Percentiles rank a stretch among this genome's conserved stretches.
Conservation (phyloP, 108 stramenopile genomes). For the Nitzschia putrida region DNA sequence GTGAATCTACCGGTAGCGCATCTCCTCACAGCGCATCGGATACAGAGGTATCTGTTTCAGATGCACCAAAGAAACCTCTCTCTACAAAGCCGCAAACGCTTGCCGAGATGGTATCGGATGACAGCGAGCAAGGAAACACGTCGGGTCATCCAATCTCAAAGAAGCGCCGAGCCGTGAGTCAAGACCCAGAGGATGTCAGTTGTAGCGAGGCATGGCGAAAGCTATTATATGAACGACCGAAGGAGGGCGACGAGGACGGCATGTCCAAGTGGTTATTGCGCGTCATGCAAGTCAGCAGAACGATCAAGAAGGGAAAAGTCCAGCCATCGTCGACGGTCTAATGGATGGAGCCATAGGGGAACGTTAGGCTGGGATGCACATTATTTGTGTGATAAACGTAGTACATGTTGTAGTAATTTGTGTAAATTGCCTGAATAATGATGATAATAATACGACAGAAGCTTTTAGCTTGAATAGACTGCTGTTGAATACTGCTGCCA, state of each 20-base stretch:
- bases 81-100: neutral
- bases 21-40: neutral
- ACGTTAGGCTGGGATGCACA: too few relatives aligned
- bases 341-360: too few relatives aligned
- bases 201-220: neutral
- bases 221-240: neutral
- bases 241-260: neutral
- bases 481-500: too few relatives aligned
- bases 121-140: neutral
- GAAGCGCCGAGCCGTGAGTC: neutral
- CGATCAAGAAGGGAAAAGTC: too few relatives aligned
- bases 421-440: too few relatives aligned
- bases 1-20: too few relatives aligned
- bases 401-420: too few relatives aligned
- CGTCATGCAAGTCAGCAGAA: neutral
- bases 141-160: neutral
- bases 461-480: too few relatives aligned
- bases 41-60: neutral
- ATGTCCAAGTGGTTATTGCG: conserved; percentile 8
- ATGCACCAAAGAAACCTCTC: neutral
- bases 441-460: too few relatives aligned
- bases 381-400: too few relatives aligned
- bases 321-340: too few relatives aligned
- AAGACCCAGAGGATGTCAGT: neutral
- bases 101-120: neutral